phyloP scores from a whole-genome alignment of 2,329 filamentous ascomycete genomes.

The Penicillium freii region DNA sequence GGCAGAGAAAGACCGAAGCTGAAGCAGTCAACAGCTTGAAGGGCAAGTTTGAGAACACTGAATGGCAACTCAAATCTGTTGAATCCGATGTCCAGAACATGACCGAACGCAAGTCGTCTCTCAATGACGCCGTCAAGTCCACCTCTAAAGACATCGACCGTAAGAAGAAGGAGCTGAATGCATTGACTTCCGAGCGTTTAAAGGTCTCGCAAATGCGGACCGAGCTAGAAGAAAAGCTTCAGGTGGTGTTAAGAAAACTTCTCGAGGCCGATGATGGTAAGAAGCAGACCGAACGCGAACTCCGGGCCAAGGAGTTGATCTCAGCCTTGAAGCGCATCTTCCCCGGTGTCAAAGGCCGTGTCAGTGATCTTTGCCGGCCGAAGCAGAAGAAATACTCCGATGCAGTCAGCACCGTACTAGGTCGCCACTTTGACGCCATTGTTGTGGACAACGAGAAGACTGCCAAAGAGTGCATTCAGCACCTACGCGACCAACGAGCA shows the following conservation, averaged over 20 bases:
- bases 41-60: constrained; percentile 77
- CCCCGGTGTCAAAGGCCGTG: constrained; percentile 83
- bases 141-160: constrained; percentile 73
- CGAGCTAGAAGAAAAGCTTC: constrained; percentile 88
- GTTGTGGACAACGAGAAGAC: constrained; percentile 95
- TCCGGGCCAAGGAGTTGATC: constrained; percentile 76
- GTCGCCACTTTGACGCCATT: constrained; percentile 89
- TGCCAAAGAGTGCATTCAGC: constrained; percentile 88
- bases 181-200: constrained; percentile 77
- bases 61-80: constrained; percentile 71
- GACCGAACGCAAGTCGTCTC: constrained; percentile 63
- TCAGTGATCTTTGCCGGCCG: constrained; percentile 88
- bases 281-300: constrained; percentile 80
- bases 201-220: constrained; percentile 77
- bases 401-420: constrained; percentile 87
- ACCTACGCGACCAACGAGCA: constrained; percentile 84
- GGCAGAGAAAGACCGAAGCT: constrained; percentile 86
- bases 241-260: constrained; percentile 76
- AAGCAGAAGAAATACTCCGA: constrained; percentile 97
- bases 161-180: constrained; percentile 90
- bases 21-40: constrained; percentile 86
- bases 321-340: constrained; percentile 85
- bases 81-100: constrained; percentile 69
- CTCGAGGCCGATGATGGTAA: constrained; percentile 80
- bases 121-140: constrained; percentile 63